Evolutionary conservation across 192 early-diverging fungal genomes (phyloP).

Genomic region (Gorgonomyces haynaldii): DNA sequence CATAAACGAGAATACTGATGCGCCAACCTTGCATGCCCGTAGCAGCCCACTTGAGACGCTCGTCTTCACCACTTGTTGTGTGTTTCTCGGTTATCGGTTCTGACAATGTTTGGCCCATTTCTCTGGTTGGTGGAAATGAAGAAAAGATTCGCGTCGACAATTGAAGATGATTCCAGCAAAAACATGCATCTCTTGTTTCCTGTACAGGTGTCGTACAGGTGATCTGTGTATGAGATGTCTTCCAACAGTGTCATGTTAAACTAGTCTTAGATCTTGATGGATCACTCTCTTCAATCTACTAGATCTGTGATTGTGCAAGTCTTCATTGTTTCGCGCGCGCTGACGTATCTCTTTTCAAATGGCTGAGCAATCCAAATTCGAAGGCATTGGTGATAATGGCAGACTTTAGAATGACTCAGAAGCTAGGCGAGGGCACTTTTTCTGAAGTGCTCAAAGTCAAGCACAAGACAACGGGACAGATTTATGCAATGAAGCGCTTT

Average conservation of each 20-base stretch:
- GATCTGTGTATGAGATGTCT: too few species aligned
- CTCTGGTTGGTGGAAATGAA: constrained; percentile 1
- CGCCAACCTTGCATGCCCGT: constrained; percentile 98
- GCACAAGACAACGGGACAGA: constrained; percentile 42
- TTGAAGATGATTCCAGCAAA: too few species aligned
- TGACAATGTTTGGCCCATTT: constrained; percentile 93
- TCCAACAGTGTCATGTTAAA: too few species aligned
- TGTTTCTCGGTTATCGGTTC: constrained; percentile 89
- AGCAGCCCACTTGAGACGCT: constrained; percentile 70
- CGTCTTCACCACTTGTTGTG: constrained; percentile 56
- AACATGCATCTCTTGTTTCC: too few species aligned
- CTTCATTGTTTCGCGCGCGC: neutral
- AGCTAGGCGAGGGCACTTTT: constrained; percentile 55
- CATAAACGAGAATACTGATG: constrained; percentile 44
- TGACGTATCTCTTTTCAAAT: neutral
- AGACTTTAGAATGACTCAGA: constrained; percentile 46
- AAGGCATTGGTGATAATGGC: constrained; percentile 4
- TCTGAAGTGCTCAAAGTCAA: constrained; percentile 54
- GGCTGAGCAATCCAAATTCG: constrained; percentile 9
- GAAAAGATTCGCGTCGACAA: too few species aligned
- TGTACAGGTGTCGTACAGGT: too few species aligned
- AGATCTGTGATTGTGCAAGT: neutral
- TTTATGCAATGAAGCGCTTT: constrained; percentile 54
- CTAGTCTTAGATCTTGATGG: too few species aligned
- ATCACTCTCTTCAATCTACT: too few species aligned